Evolutionary conservation across 768 basidiomycete species (phyloP).

Genomic region (Serendipita indica): DNA sequence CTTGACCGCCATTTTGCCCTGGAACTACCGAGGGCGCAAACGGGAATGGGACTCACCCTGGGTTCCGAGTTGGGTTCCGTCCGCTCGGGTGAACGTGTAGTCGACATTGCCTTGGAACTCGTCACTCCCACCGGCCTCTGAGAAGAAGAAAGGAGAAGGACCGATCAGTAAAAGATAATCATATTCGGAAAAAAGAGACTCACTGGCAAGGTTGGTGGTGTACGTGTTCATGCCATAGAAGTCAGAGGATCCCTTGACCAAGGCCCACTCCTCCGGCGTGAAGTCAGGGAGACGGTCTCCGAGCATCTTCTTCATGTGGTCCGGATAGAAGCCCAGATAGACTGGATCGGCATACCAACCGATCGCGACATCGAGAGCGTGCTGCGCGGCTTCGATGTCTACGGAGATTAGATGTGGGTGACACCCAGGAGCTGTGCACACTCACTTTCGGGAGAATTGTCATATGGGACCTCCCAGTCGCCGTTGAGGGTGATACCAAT

Average conservation of each 20-base stretch:
- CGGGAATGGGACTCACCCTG: conserved; percentile 30
- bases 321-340: conserved; percentile 57
- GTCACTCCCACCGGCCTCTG: conserved; percentile 44
- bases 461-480: conserved; percentile 61
- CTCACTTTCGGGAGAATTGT: conserved; percentile 52
- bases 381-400: conserved; percentile 58
- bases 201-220: conserved; percentile 47
- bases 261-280: conserved; percentile 37
- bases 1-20: conserved; percentile 5
- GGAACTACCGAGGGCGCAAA: not conserved
- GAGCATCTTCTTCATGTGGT: conserved; percentile 37
- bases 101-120: conserved; percentile 49
- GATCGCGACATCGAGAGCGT: conserved; percentile 56
- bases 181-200: conserved; percentile 16
- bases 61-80: conserved; percentile 47
- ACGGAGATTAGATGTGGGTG: not conserved
- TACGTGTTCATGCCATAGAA: conserved; percentile 66
- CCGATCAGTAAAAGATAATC: conserved; percentile 7
- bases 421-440: conserved; percentile 12
- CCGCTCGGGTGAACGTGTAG: conserved; percentile 46
- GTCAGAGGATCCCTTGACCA: conserved; percentile 51
- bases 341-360: conserved; percentile 42
- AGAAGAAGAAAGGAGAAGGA: not conserved
- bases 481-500: conserved; percentile 74
- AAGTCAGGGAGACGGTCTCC: conserved; percentile 44